phyloP scores from a whole-genome alignment of 2,329 filamentous ascomycete species.

The Fusarium begoniae region DNA sequence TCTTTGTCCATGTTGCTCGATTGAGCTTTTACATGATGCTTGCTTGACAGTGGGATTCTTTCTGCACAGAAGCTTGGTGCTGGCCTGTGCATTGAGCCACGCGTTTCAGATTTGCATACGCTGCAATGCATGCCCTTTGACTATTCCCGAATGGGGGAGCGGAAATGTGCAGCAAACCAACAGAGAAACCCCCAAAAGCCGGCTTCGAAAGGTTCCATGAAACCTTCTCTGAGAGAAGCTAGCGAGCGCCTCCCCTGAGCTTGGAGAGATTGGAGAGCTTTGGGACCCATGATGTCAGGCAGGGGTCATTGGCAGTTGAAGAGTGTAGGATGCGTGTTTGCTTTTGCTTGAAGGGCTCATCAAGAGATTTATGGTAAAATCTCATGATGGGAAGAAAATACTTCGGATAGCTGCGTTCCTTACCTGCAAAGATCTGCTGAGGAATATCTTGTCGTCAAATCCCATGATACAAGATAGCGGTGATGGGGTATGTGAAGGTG shows the following conservation, averaged over 20 bases:
- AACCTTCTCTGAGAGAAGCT: conserved; percentile 37
- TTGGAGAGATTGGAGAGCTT: conserved; percentile 29
- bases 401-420: conserved; percentile 2
- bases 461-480: background rate
- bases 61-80: conserved; percentile 11
- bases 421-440: conserved; percentile 9
- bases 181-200: background rate
- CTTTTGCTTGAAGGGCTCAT: conserved; percentile 7
- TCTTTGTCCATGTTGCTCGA: background rate
- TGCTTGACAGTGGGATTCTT: background rate
- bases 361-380: background rate
- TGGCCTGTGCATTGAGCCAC: conserved; percentile 27
- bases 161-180: conserved; percentile 14
- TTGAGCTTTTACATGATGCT: background rate
- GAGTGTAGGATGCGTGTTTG: background rate
- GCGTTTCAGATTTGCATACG: conserved; percentile 23
- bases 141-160: conserved; percentile 1
- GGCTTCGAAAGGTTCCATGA: conserved; percentile 39
- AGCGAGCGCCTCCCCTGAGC: conserved; percentile 31
- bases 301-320: conserved; percentile 18
- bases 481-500: conserved; percentile 3
- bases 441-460: background rate
- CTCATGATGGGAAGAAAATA: background rate
- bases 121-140: conserved; percentile 7
- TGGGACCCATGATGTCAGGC: conserved; percentile 37